Evolutionary conservation across 257 asterid species (phyloP).

Genomic region (Rhazya stricta): DNA sequence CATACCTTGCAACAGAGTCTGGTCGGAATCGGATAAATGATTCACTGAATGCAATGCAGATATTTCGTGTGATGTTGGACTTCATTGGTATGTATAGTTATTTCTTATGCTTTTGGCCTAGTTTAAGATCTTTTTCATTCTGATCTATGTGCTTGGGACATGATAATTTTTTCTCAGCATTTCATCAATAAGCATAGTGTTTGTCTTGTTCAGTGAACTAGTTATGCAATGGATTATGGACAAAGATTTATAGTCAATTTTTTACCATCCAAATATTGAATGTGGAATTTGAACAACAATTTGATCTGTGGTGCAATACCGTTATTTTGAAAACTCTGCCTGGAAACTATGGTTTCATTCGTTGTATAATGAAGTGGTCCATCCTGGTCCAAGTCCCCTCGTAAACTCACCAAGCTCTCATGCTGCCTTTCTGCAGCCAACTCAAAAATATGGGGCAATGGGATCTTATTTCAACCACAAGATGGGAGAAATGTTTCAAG

Average conservation of each 20-base stretch:
- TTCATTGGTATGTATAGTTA: constrained; percentile 60
- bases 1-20: constrained; percentile 68
- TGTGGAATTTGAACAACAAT: neutral
- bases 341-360: neutral
- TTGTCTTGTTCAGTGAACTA: too few species aligned
- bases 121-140: neutral
- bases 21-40: constrained; percentile 61
- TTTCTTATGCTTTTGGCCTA: neutral
- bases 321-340: neutral
- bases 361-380: neutral
- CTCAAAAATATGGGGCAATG: constrained; percentile 69
- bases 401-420: neutral
- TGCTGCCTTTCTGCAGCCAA: constrained; percentile 52
- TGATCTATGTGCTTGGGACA: neutral
- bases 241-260: neutral
- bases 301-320: neutral
- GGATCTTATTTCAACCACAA: constrained; percentile 65
- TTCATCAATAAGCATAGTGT: neutral
- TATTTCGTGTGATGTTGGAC: constrained; percentile 77
- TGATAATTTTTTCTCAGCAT: neutral
- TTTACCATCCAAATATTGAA: neutral
- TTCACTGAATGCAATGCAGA: constrained; percentile 75
- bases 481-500: constrained; percentile 45
- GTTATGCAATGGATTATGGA: neutral
- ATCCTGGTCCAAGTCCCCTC: neutral